A percentile compares a stretch with the other conserved stretches of the same genome.
phyloP scores from a whole-genome alignment of 2,329 filamentous ascomycete species.

The Aspergillus niger region DNA sequence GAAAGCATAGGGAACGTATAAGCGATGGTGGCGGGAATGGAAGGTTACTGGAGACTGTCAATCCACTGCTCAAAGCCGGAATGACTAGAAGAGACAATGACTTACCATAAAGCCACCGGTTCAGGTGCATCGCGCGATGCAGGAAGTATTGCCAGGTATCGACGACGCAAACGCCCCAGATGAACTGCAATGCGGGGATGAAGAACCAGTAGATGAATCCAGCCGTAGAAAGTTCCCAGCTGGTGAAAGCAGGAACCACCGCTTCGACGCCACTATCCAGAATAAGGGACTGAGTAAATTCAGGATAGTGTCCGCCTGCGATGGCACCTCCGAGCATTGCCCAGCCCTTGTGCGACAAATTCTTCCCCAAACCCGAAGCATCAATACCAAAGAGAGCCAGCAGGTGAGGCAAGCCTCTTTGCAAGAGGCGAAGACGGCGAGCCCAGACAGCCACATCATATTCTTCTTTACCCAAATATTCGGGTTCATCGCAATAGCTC shows the following conservation, averaged over 20 bases:
- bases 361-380: slow-evolving; percentile 72
- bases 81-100: slow-evolving; percentile 24
- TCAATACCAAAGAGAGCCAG: slow-evolving; percentile 76
- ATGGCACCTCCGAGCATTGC: slow-evolving; percentile 74
- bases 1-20: slow-evolving; percentile 97
- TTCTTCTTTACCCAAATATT: slow-evolving; percentile 74
- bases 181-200: slow-evolving; percentile 77
- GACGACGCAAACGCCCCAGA: slow-evolving; percentile 71
- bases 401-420: slow-evolving; percentile 73
- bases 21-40: slow-evolving; percentile 91
- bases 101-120: slow-evolving; percentile 94
- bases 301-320: slow-evolving; percentile 79
- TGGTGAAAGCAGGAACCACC: slow-evolving; percentile 70
- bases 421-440: slow-evolving; percentile 73
- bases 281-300: slow-evolving; percentile 62
- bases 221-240: slow-evolving; percentile 77
- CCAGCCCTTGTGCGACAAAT: slow-evolving; percentile 65
- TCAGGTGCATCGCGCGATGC: slow-evolving; percentile 95
- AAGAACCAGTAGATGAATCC: slow-evolving; percentile 76
- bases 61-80: not conserved
- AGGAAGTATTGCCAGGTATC: slow-evolving; percentile 99
- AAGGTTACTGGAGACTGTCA: slow-evolving; percentile 66
- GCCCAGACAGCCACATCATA: slow-evolving; percentile 92
- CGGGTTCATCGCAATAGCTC: slow-evolving; percentile 70
- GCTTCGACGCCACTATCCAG: slow-evolving; percentile 52